Evolutionary conservation across 2,329 filamentous ascomycete genomes (phyloP).

Genomic region (Botrytis pseudocinerea): DNA sequence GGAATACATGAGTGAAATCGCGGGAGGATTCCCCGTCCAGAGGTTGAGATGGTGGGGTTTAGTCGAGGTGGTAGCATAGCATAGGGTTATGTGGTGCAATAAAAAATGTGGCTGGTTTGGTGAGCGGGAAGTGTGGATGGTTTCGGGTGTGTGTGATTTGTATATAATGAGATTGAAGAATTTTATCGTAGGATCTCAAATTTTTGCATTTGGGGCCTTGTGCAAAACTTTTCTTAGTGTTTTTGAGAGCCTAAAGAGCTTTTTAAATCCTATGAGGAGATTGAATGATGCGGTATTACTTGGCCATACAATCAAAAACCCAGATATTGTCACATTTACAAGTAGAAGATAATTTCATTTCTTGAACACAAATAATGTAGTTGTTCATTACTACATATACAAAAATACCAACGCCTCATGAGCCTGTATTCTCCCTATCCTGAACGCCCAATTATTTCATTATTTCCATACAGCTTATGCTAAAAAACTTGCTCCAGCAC

Average conservation of each 20-base stretch:
- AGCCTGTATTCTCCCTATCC: conserved; percentile 12
- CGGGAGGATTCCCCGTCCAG: not conserved
- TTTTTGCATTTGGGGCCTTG: not conserved
- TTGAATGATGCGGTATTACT: not conserved
- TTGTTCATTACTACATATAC: conserved; percentile 15
- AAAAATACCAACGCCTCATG: not conserved
- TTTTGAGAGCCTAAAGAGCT: not conserved
- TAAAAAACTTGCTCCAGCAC: conserved; percentile 60
- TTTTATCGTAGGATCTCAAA: not conserved
- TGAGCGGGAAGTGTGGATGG: not conserved
- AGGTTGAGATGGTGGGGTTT: not conserved
- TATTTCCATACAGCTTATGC: conserved; percentile 29
- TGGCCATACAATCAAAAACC: not conserved
- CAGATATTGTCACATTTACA: not conserved
- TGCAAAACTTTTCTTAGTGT: not conserved
- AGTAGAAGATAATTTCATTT: not conserved
- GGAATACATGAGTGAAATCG: not conserved
- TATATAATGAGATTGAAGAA: not conserved
- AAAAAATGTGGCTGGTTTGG: not conserved
- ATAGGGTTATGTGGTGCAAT: not conserved
- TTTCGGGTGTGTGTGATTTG: not conserved
- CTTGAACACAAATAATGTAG: not conserved
- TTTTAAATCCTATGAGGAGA: not conserved
- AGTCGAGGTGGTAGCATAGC: conserved; percentile 4
- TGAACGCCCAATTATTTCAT: conserved; percentile 10